Evolutionary conservation across 208 protist species (phyloP), one percentile per base, ranked within the genome.

Genomic region (Crithidia expoeki): DNA sequence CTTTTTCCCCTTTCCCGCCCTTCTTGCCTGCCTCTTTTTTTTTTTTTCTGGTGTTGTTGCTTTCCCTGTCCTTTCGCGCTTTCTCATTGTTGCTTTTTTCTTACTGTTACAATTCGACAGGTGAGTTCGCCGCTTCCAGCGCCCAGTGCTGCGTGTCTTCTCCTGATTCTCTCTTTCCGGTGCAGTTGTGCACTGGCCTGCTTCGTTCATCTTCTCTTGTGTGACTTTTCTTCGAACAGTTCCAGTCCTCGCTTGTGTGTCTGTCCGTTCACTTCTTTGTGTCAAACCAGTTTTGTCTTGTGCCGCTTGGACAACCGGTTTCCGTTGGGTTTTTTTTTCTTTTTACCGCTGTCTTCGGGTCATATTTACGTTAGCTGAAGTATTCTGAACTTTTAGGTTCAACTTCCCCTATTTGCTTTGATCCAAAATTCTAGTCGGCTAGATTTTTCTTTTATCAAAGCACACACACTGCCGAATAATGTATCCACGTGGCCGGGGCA

Each of bases 401-500:
- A n/a, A n/a, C n/a, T n/a, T n/a, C n/a, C n/a, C n/a, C n/a, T n/a
- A n/a, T n/a, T n/a, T n/a, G n/a, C n/a, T n/a, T n/a, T n/a, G n/a
- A n/a, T n/a, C n/a, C n/a, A n/a, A n/a, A n/a, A n/a, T n/a, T n/a
- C n/a, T n/a, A n/a, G n/a, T n/a, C n/a, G n/a, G n/a, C n/a, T n/a
- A n/a, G n/a, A n/a, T n/a, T 53, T 53, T 30, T 30, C 23, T 30
- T 53, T 53, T 25, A 30, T 30, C 6, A 53, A 2, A 32, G 19
- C 25, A 46, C 2, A 19, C 4, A 62, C 16, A 17, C 36, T 1
- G 23, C 44, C 33, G 28, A 27, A 17, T 32, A 55, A 65, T 65
- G 60, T 65, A 65, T 38, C 60, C 60, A 40, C 60, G 60, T 5
- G 27, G 60, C 12, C 60, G 60, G 2, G 60, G 60, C n/a, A 65